Evolutionary conservation across 441 rosid genomes (phyloP), one percentile per base, ranked within the genome.

Genomic region (Aleurites moluccanus): DNA sequence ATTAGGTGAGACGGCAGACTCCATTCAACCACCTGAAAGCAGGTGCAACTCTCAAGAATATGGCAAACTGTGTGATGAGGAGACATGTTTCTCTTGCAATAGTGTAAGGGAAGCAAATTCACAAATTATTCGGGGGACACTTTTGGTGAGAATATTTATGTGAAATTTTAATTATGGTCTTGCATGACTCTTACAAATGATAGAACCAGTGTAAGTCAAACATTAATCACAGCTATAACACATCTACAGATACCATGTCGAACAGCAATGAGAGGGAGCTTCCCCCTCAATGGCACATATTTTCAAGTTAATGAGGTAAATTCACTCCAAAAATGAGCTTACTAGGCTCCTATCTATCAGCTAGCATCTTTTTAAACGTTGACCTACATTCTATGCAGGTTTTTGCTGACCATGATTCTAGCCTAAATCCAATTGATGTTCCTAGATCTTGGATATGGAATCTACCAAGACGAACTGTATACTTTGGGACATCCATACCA

Each of bases 201-300:
- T 21, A 6, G n/a, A 71, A 62, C 27, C 70, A 20, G 0, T 56
- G 6, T 9, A 14, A 23, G 21, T 14, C 47, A 56, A 49, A 23
- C 50, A 68, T 42, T 66, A 56, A 73, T 18, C 13, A 20, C 3
- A 7, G 81, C 67, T 72, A 67, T 65, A 35, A 76, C 68, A 75
- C 67, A 42, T 76, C 78, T 21, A 78, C 89, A 95, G 99, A 88
- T 95, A 83, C 99, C 99, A 61, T 90, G 97, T 77, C 81, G 99
- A 81, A 93, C 97, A 80, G 99, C 98, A 52, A 95, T 85, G 98
- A 86, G 91, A 86, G 99, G 99, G 82, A 90, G 97, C 74, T 95
- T 95, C 72, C 99, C 99, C 25, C 87, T 95, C 30, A 95, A 95
- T 72, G 98, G 99, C 52, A 95, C 99, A 30, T 95, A 95, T 78